Conservation (phyloP, 768 basidiomycete species). For the Psilocybe azurescens region DNA sequence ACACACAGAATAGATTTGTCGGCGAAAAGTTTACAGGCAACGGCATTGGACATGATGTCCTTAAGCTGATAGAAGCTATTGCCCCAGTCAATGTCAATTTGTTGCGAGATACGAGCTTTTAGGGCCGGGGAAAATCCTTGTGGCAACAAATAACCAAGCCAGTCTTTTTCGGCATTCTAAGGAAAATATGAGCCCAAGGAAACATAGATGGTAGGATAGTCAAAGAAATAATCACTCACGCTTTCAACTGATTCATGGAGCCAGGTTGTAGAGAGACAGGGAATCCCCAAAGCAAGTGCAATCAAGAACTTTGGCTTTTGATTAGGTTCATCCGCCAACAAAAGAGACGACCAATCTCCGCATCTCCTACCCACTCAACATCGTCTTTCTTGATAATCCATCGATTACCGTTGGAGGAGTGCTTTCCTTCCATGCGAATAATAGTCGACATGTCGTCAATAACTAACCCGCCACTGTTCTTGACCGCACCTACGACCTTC, state of each 20-base stretch:
- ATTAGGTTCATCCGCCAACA: conserved; percentile 67
- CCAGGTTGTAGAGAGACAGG: conserved; percentile 72
- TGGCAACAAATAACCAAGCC: conserved; percentile 63
- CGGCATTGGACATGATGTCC: conserved; percentile 63
- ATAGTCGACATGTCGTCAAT: conserved; percentile 67
- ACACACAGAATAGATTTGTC: conserved; percentile 64
- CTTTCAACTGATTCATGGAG: conserved; percentile 42
- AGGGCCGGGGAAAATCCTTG: conserved; percentile 58
- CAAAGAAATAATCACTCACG: conserved; percentile 26
- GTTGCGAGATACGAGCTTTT: conserved; percentile 45
- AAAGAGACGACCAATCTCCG: conserved; percentile 61
- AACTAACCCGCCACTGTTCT: conserved; percentile 56
- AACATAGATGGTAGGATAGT: not conserved
- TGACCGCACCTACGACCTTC: conserved; percentile 47
- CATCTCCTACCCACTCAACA: conserved; percentile 47
- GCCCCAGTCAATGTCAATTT: conserved; percentile 55
- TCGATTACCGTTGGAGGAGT: conserved; percentile 45
- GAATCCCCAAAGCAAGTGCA: conserved; percentile 86
- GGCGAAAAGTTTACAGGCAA: conserved; percentile 62
- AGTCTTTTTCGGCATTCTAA: conserved; percentile 52
- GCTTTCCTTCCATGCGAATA: conserved; percentile 59
- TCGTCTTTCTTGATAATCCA: conserved; percentile 60
- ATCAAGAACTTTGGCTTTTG: conserved; percentile 83
- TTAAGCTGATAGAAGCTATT: conserved; percentile 53
- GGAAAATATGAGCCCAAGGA: not conserved